Evolutionary conservation across 352 stramenopile genomes (phyloP), one percentile per base, ranked within the genome.

Genomic region (Albugo laibachii): DNA sequence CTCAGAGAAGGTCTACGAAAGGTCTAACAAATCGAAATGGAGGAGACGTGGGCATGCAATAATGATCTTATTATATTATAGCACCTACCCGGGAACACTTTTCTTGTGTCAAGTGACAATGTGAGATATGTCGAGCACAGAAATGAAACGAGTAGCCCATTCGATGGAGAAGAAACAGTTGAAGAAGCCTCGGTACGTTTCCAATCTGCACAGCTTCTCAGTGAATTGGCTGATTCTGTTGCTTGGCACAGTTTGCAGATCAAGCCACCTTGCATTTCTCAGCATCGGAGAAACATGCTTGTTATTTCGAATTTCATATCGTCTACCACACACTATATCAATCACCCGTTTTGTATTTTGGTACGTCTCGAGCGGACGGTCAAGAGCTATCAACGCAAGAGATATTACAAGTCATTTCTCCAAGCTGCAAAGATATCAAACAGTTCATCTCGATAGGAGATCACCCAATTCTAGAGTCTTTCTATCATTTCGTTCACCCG

Each of bases 291-390:
- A 50, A 38, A 1, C 41, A 21, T 31, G 54, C 50, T 10, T 55
- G 67, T n/a, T 21, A 85, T 15, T 58, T 75, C 38, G 73, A 86
- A 35, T 83, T 83, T 55, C 77, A 89, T 59, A 77, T 89, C 45
- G 72, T 85, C 21, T 89, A 70, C 53, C 76, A 85, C 55, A 60
- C 57, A 10, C 74, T 79, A 27, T 89, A 83, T 57, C 65, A 77
- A 48, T 80, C 67, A 2, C 74, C 74, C 0, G 68, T 78, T 56
- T 60, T 89, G 34, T 89, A 80, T 48, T 83, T 89, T 18, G 68
- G 66, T 13, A 54, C 48, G 12, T 38, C 47, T 8, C 48, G 24
- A 21, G 11, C 14, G 34, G 14, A 47, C 36, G 50, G 19, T 36
- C 27, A 42, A n/a, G 47, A 20, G 13, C 10, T 41, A 37, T 5